Percentiles rank a stretch among this genome's conserved stretches.
Evolutionary conservation across 1,284 basidiomycete species (phyloP).

Genomic region (Tilletia walkeri): DNA sequence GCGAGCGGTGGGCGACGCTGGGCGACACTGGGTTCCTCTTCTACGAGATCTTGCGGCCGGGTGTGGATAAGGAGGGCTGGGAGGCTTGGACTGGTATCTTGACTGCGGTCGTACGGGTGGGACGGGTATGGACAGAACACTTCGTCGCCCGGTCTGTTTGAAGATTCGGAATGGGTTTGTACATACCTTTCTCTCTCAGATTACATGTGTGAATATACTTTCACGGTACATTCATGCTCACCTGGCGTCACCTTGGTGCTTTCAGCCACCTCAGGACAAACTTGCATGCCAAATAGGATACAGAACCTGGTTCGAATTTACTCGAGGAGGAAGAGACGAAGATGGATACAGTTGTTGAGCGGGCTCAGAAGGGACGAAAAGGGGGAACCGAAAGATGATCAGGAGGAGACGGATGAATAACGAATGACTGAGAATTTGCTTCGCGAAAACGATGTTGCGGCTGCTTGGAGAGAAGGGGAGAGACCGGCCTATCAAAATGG

Average conservation of each 20-base stretch:
- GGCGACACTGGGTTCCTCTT: background rate
- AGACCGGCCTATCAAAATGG: too few relatives aligned
- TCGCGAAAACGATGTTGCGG: too few relatives aligned
- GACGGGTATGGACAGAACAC: background rate
- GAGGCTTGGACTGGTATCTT: slow-evolving; percentile 6
- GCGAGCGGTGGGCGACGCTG: slow-evolving; percentile 8
- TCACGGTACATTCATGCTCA: too few relatives aligned
- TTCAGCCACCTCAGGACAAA: too few relatives aligned
- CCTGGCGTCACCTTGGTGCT: too few relatives aligned
- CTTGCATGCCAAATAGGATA: too few relatives aligned
- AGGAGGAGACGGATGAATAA: too few relatives aligned
- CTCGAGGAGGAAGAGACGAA: background rate
- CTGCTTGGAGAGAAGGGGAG: too few relatives aligned
- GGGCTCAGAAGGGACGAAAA: background rate
- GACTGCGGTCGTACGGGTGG: background rate
- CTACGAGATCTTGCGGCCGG: slow-evolving; percentile 6
- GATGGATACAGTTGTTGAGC: background rate
- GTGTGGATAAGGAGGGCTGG: slow-evolving; percentile 10
- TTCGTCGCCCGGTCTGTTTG: background rate
- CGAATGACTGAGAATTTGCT: too few relatives aligned
- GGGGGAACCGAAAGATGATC: background rate
- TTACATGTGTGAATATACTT: too few relatives aligned
- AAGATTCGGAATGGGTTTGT: background rate
- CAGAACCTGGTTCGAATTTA: too few relatives aligned
- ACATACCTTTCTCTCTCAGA: too few relatives aligned